Conservation (phyloP, 2,329 filamentous ascomycete genomes). For the Beauveria brongniartii region DNA sequence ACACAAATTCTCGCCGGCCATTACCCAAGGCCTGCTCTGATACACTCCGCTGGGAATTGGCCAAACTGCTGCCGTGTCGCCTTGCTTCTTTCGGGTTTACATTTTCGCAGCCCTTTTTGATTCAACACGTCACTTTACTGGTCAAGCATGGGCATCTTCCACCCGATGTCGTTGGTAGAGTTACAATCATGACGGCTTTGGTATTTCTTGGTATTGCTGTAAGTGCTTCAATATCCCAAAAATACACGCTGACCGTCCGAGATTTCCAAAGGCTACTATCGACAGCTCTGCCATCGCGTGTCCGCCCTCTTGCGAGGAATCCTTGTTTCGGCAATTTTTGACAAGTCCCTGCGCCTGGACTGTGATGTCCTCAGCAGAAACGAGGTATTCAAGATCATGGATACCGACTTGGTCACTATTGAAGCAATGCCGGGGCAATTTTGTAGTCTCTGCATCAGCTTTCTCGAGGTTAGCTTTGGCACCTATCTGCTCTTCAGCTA, state of each 20-base stretch:
- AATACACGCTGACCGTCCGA: not conserved
- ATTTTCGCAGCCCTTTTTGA: not conserved
- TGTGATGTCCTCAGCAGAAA: not conserved
- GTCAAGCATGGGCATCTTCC: not conserved
- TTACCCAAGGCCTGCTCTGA: not conserved
- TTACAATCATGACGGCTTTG: not conserved
- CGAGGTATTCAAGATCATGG: not conserved
- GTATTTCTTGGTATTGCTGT: not conserved
- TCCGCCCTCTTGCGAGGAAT: not conserved
- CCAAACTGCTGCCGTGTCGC: not conserved
- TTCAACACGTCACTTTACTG: not conserved
- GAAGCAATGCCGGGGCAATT: not conserved
- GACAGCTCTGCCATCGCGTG: not conserved
- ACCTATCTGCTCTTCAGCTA: not conserved
- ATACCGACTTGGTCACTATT: not conserved
- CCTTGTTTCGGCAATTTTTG: not conserved
- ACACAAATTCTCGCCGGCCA: not conserved
- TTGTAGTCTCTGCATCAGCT: not conserved
- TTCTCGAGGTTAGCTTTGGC: not conserved
- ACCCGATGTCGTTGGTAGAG: not conserved
- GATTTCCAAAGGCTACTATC: slow-evolving; percentile 1
- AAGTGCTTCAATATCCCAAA: not conserved
- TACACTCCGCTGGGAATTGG: not conserved
- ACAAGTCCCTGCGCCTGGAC: not conserved
- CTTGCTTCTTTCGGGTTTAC: not conserved